Percentiles rank a stretch among this genome's conserved stretches.
phyloP scores from a whole-genome alignment of 169 alveolate genomes.

The Theileria sp. region DNA sequence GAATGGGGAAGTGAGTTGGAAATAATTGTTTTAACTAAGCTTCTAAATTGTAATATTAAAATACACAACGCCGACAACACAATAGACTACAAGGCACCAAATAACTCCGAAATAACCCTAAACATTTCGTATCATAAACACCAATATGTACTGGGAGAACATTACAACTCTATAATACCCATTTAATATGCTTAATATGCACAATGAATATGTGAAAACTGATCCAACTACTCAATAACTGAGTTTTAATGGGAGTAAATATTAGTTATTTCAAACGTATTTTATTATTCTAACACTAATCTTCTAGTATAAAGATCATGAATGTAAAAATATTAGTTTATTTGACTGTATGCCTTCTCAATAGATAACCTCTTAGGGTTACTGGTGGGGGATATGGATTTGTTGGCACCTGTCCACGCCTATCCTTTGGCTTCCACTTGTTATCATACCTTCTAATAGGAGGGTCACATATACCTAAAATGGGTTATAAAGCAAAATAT shows the following conservation, averaged over 20 bases:
- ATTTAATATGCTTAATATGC: not conserved
- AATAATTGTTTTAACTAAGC: conserved; percentile 27
- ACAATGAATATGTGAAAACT: not conserved
- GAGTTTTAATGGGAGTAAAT: not conserved
- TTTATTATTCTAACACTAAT: not conserved
- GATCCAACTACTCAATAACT: not conserved
- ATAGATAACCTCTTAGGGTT: conserved; percentile 71
- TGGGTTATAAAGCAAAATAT: not conserved
- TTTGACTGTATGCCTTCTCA: conserved; percentile 64
- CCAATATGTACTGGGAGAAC: conserved; percentile 51
- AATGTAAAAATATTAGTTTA: not conserved
- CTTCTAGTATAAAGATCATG: not conserved
- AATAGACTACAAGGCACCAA: conserved; percentile 6
- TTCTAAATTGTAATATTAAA: conserved; percentile 34
- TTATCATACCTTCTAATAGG: conserved; percentile 81
- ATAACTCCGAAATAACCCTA: not conserved
- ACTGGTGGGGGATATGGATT: conserved; percentile 78
- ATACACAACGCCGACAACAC: conserved; percentile 24
- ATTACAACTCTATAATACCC: conserved; percentile 50
- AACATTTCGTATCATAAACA: conserved; percentile 35
- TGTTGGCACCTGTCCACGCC: conserved; percentile 79
- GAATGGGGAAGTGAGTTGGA: conserved; percentile 69
- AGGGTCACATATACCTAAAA: conserved; percentile 79
- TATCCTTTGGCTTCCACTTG: conserved; percentile 85
- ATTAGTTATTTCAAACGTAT: not conserved